These are phyloP conservation scores for Cornus controversa DNA, from an alignment of 148 eudicot genomes.

Conservation along the genomic window DNA sequence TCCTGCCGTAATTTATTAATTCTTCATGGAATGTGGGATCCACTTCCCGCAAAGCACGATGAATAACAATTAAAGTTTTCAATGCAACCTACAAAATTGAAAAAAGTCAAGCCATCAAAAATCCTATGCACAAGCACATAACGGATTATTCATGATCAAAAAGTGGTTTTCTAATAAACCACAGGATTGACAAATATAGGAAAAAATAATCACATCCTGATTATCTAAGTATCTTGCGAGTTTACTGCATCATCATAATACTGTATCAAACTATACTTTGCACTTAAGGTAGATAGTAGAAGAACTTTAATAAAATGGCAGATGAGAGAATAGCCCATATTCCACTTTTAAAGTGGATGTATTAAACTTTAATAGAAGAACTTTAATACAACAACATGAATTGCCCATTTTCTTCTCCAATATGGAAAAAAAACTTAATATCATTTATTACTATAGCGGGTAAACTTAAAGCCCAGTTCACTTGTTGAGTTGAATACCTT, in stretches of 20 bases:
- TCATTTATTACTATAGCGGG: background rate
- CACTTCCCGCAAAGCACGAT: constrained; percentile 93
- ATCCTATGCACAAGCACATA: background rate
- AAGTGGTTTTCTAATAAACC: background rate
- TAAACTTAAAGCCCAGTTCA: constrained; percentile 9
- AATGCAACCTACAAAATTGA: constrained; percentile 72
- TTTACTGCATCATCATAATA: background rate
- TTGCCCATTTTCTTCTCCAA: background rate
- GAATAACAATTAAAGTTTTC: constrained; percentile 85
- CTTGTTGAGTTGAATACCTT: background rate
- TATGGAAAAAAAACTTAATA: constrained; percentile 4
- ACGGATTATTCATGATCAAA: background rate
- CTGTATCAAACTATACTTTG: background rate
- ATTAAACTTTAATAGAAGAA: no score
- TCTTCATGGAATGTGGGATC: constrained; percentile 92
- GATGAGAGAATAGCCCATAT: background rate
- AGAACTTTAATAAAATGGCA: background rate
- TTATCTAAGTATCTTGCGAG: background rate
- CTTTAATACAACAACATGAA: background rate
- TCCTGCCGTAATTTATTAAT: constrained; percentile 65
- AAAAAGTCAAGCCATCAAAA: constrained; percentile 5
- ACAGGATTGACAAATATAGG: background rate
- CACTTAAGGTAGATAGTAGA: background rate
- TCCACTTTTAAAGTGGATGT: background rate
- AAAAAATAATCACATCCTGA: background rate